These are phyloP conservation scores for Colletotrichum truncatum DNA, from an alignment of 2,329 filamentous ascomycete genomes.

Conservation along the genomic window DNA sequence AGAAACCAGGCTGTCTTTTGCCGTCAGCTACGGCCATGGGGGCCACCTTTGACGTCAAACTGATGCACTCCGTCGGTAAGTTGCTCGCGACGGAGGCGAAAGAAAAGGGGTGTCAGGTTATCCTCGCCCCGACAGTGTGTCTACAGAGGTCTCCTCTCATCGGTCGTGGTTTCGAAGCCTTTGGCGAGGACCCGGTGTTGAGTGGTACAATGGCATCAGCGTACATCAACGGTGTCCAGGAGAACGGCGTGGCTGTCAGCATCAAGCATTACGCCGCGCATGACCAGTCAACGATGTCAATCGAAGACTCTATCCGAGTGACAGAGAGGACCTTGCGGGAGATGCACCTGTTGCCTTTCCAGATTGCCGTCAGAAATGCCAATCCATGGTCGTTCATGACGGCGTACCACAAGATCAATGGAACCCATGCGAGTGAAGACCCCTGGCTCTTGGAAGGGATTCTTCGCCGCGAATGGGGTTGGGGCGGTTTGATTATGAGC, in stretches of 20 bases:
- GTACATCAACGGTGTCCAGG: conserved; percentile 48
- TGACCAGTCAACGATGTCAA: conserved; percentile 38
- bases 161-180: conserved; percentile 14
- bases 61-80: not conserved
- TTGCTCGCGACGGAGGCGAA: not conserved
- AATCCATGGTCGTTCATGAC: conserved; percentile 66
- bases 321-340: conserved; percentile 51
- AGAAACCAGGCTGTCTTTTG: not conserved
- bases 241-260: conserved; percentile 48
- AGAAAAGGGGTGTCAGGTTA: not conserved
- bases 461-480: conserved; percentile 65
- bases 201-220: conserved; percentile 4
- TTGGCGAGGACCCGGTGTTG: conserved; percentile 4
- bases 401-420: conserved; percentile 53
- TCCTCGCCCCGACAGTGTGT: conserved; percentile 19
- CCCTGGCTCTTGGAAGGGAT: conserved; percentile 56
- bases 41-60: not conserved
- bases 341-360: conserved; percentile 66
- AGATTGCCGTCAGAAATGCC: conserved; percentile 60
- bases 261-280: conserved; percentile 57
- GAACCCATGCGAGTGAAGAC: conserved; percentile 44
- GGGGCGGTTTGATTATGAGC: conserved; percentile 65
- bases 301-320: conserved; percentile 18
- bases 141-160: conserved; percentile 16
- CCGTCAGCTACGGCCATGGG: conserved; percentile 9